A percentile compares a stretch with the other conserved stretches of the same genome.
Evolutionary conservation across 2,329 filamentous ascomycete genomes (phyloP).

Genomic region (Monosporascus sp.): DNA sequence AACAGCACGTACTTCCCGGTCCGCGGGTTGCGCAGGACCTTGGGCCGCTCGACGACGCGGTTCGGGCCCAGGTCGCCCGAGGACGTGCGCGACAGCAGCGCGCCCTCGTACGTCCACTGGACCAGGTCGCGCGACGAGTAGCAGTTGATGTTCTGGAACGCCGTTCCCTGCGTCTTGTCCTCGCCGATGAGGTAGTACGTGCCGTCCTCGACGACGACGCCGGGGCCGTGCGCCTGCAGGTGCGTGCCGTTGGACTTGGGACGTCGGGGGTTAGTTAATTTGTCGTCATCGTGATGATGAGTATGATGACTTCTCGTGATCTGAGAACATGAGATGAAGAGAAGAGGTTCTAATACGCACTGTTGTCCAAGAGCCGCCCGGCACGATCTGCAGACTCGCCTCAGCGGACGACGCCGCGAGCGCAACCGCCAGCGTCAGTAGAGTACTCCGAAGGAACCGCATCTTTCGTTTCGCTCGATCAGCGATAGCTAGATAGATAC

Average conservation of each 20-base stretch:
- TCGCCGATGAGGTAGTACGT: constrained; percentile 66
- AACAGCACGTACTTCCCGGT: constrained; percentile 63
- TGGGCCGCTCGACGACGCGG: constrained; percentile 61
- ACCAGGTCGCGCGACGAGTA: constrained; percentile 59
- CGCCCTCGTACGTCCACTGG: constrained; percentile 57
- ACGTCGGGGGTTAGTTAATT: background rate
- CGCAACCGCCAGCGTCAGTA: background rate
- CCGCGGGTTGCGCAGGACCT: constrained; percentile 62
- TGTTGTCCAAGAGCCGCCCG: constrained; percentile 42
- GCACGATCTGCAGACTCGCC: constrained; percentile 32
- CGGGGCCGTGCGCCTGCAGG: constrained; percentile 62
- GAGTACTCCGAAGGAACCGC: background rate
- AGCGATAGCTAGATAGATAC: background rate
- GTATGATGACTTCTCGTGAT: background rate
- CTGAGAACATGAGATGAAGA: background rate
- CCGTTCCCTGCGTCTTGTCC: constrained; percentile 58
- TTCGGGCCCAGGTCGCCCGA: constrained; percentile 53
- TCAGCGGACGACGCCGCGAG: constrained; percentile 7
- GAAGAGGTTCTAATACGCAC: constrained; percentile 18
- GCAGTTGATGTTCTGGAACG: constrained; percentile 62
- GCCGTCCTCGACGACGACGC: constrained; percentile 52
- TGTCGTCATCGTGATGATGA: background rate
- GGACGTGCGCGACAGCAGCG: constrained; percentile 48
- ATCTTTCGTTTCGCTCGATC: background rate
- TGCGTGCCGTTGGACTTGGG: constrained; percentile 45